Conservation (phyloP, 1,139 yeast species). For the Geotrichum carabidarum region DNA sequence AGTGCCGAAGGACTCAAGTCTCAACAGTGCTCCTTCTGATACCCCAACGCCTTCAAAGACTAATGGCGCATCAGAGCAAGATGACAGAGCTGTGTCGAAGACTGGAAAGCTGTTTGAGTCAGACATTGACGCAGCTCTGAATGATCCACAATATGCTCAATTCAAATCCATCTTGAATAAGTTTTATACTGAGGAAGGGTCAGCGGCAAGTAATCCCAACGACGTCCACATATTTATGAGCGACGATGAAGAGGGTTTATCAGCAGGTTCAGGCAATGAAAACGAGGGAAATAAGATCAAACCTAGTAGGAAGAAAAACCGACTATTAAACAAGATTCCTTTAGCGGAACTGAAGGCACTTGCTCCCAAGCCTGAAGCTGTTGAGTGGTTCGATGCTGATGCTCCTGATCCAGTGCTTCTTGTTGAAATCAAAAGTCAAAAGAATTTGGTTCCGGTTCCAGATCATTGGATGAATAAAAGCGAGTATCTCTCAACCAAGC, state of each 20-base stretch:
- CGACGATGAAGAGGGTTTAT: constrained; percentile 32
- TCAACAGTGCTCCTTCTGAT: not conserved
- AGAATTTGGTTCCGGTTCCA: constrained; percentile 74
- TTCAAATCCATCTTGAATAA: constrained; percentile 44
- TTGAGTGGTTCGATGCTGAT: constrained; percentile 86
- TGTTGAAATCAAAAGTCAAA: constrained; percentile 58
- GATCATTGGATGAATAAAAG: constrained; percentile 76
- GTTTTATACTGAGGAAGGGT: constrained; percentile 33
- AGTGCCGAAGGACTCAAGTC: constrained; percentile 6
- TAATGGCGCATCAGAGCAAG: not conserved
- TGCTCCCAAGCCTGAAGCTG: constrained; percentile 59
- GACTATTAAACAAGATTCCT: constrained; percentile 54
- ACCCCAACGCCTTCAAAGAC: constrained; percentile 4
- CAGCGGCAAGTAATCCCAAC: constrained; percentile 20
- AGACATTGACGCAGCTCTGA: constrained; percentile 32
- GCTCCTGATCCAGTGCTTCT: constrained; percentile 71
- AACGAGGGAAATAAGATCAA: constrained; percentile 24
- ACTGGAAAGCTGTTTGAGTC: constrained; percentile 22
- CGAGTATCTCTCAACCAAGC: constrained; percentile 68
- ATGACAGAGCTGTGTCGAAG: constrained; percentile 5
- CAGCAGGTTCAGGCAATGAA: constrained; percentile 26
- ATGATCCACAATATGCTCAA: constrained; percentile 42
- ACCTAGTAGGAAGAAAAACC: constrained; percentile 43
- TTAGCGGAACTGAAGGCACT: constrained; percentile 62
- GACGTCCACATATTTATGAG: constrained; percentile 37